Evolutionary conservation across 495 filamentous ascomycete species (phyloP), one percentile per base, ranked within the genome.

Genomic region (Cryomyces minteri): DNA sequence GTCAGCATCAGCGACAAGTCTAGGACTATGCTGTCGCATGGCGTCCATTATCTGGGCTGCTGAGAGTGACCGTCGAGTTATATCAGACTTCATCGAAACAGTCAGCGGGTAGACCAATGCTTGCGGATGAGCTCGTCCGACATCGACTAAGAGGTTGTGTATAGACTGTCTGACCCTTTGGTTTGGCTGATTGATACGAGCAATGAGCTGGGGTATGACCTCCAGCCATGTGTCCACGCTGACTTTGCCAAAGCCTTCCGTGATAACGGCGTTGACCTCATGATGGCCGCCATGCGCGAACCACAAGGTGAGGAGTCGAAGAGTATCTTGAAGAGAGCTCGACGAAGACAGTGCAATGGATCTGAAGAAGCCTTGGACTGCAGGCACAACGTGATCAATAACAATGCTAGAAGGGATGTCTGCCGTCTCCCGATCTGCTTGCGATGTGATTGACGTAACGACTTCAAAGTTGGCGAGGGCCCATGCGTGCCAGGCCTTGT

Each of bases 401-500:
- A 95, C 66, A 44, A 85, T 74, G 18, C 73, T 64, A 6, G 67
- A 66, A 32, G 73, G 76, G 11, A 82, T 62, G 52, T 67, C 58
- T 31, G 68, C 60, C 9, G 63, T 54, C 41, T 81, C 77, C 10
- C 71, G 68, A 50, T 75, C 79, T 7, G 67, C 67, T 40, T 77
- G 63, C 29, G 73, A 71, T 14, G 73, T 70, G 46, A 88, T 70
- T 3, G 80, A 73, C 45, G 84, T 93, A 29, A 96, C 88, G 37
- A 96, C 88, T 60, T 99, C 88, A 55, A 96, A 99, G 59, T 99
- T 99, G 12, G 92, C 90, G 38, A 96, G 65, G n/a, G 90, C 90
- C 90, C 92, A 99, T 4, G 90, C 78, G 59, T 99, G 90, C 90
- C 90, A 99, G 14, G 90, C 90, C 62, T 96, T 99, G 63, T 99